phyloP scores from a whole-genome alignment of 1,139 yeast genomes.

The Taiozyma sp. region DNA sequence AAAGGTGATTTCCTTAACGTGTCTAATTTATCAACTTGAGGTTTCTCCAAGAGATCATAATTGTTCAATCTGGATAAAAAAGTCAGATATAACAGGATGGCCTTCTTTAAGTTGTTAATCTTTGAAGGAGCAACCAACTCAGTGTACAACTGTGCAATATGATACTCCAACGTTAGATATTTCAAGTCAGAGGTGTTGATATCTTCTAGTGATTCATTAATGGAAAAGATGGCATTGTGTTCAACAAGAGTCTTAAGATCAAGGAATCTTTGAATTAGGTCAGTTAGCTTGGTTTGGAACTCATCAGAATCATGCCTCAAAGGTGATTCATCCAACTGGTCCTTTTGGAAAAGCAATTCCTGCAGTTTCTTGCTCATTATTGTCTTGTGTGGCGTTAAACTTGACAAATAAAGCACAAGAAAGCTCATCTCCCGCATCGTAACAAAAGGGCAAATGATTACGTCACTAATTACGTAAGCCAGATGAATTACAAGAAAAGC shows the following conservation, averaged over 20 bases:
- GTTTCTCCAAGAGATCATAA: constrained; percentile 36
- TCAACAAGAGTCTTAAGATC: constrained; percentile 28
- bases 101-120: constrained; percentile 34
- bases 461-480: too few relatives aligned
- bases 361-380: neutral
- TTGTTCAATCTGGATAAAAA: constrained; percentile 39
- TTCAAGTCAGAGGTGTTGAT: constrained; percentile 50
- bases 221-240: constrained; percentile 46
- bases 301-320: constrained; percentile 30
- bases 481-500: too few relatives aligned
- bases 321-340: neutral
- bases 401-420: too few relatives aligned
- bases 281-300: constrained; percentile 26
- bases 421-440: too few relatives aligned
- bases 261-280: constrained; percentile 24
- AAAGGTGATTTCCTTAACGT: constrained; percentile 33
- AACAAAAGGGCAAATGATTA: too few relatives aligned
- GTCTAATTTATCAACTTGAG: constrained; percentile 37
- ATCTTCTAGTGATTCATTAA: constrained; percentile 55
- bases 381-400: neutral
- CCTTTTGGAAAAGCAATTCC: neutral
- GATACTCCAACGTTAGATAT: constrained; percentile 46
- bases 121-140: constrained; percentile 25
- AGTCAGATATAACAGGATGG: constrained; percentile 38
- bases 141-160: constrained; percentile 34